Percentiles rank a stretch among this genome's conserved stretches.
Conservation (phyloP, 495 filamentous ascomycete species). For the Neurospora terricola region DNA sequence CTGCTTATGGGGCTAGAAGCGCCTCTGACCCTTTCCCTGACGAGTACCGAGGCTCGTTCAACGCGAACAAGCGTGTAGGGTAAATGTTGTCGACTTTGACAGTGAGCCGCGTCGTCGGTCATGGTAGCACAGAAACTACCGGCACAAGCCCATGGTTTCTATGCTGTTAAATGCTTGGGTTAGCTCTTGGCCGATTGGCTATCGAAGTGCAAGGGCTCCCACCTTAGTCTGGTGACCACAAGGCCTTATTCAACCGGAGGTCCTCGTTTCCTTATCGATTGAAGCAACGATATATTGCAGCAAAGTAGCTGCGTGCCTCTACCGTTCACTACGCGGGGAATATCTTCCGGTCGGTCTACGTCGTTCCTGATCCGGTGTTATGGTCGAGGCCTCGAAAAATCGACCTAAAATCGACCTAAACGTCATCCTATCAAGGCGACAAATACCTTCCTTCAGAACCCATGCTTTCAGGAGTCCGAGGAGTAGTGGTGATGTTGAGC, state of each 20-base stretch:
- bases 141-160: background rate
- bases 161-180: background rate
- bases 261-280: background rate
- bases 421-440: background rate
- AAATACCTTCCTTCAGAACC: background rate
- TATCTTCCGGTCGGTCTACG: background rate
- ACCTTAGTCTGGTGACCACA: background rate
- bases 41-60: background rate
- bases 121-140: background rate
- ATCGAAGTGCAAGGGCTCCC: background rate
- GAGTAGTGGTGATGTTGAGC: background rate
- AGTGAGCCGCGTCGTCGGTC: background rate
- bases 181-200: background rate
- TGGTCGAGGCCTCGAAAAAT: background rate
- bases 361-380: background rate
- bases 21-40: no score
- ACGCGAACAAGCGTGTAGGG: background rate
- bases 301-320: background rate
- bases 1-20: background rate
- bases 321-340: background rate
- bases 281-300: background rate
- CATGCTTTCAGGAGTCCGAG: conserved; percentile 1
- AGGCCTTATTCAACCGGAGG: background rate
- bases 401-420: background rate
- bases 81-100: background rate